Conservation (phyloP, 306 rosid species). For the Lathyrus aphaca region DNA sequence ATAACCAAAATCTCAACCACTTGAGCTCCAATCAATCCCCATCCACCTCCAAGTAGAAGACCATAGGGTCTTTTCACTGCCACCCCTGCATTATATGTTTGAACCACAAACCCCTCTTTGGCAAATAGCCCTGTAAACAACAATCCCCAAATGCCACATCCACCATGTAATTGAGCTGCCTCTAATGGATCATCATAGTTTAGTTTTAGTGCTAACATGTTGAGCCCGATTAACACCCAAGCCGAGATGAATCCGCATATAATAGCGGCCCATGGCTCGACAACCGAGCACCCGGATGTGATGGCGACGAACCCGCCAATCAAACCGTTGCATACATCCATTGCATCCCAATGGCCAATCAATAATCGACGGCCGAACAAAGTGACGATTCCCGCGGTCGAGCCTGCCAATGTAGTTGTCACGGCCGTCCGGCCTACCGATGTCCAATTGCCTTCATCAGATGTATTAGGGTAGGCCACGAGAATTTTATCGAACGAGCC, state of each 20-base stretch:
- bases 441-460: constrained; percentile 61
- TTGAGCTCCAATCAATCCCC: constrained; percentile 73
- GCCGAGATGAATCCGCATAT: constrained; percentile 68
- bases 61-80: constrained; percentile 57
- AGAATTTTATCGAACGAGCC: constrained; percentile 62
- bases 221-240: constrained; percentile 69
- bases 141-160: constrained; percentile 79
- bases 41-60: constrained; percentile 70
- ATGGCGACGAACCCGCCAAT: constrained; percentile 81
- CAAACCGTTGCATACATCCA: constrained; percentile 74
- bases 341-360: constrained; percentile 73
- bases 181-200: constrained; percentile 71
- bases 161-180: constrained; percentile 79
- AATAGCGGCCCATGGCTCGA: constrained; percentile 77
- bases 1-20: constrained; percentile 56
- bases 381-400: constrained; percentile 56
- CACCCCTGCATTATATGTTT: constrained; percentile 49
- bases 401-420: constrained; percentile 60
- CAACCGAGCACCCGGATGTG: constrained; percentile 78
- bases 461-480: constrained; percentile 51
- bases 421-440: constrained; percentile 58
- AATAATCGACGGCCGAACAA: constrained; percentile 58
- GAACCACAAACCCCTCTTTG: constrained; percentile 58
- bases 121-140: constrained; percentile 82
- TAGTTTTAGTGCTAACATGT: constrained; percentile 57